Base-by-base conservation (phyloP, 192 early-diverging fungal genomes). In the Dimargaris xerosporica region DNA sequence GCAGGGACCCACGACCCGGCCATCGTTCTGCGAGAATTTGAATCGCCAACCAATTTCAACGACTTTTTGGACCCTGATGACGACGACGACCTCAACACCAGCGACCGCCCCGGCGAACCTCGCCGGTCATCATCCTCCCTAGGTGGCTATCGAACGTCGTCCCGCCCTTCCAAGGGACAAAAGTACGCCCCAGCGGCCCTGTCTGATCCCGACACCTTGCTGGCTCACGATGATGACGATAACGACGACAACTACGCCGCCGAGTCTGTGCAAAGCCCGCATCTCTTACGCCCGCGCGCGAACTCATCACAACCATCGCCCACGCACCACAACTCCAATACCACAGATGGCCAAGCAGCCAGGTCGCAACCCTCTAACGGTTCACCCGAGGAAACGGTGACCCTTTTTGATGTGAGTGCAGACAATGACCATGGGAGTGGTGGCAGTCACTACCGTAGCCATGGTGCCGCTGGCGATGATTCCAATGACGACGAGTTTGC, bases 361-460 rank as follows among this genome's bases (percentile, higher is more conserved):
- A 50, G 19, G 3, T 17, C 47, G 47, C 25, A 17, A 17, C 47
- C 17, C 47, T 23, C 17, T 50, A 50, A 17, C 47, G 4, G 19
- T 4, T 17, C 17, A 50, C 19, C 47, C 15, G 15, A 28, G 54
- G 54, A 55, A 15, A 59, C 31, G 31, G 21, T 34, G 7, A 59
- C 56, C 17, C 56, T 59, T 13, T 59, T 59, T 41, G 56, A 59
- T 41, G 56, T 39, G 12, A 34, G 56, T 16, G 56, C 29, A 19
- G 31, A 59, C 12, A 10, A 28, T 41, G 56, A 59, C 47, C 17
- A 21, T 50, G 47, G 25, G 19, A 21, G 4, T 17, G 47, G 19
- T 23, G 47, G 47, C 19, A 23, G 25, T 21, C 4, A 50, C 25
- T 21, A 7, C 47, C 19, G 25, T 50, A 23, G 1, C 47, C 47